Evolutionary conservation across 306 rosid species (phyloP).

Genomic region (Parietaria judaica): DNA sequence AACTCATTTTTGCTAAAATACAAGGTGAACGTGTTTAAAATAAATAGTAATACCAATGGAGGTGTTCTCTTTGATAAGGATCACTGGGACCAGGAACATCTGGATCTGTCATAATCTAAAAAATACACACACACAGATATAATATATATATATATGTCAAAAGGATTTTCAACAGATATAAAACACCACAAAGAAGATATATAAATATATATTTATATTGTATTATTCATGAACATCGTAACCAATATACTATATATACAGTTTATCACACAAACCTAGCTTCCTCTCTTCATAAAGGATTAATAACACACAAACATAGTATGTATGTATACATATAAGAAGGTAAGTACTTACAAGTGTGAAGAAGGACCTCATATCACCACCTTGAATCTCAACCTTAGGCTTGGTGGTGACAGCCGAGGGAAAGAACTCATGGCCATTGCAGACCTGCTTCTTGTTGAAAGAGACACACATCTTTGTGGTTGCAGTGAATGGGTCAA

Average conservation of each 20-base stretch:
- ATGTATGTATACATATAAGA: background rate
- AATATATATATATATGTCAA: background rate
- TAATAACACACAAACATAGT: background rate
- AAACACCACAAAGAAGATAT: background rate
- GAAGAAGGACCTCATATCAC: slow-evolving; percentile 70
- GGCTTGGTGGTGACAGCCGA: slow-evolving; percentile 48
- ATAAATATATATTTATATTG: too few species aligned
- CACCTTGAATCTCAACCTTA: slow-evolving; percentile 68
- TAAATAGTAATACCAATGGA: slow-evolving; percentile 51
- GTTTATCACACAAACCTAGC: background rate
- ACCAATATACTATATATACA: background rate
- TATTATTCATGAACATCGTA: too few species aligned
- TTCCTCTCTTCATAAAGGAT: background rate
- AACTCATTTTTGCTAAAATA: background rate
- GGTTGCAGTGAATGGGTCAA: slow-evolving; percentile 53
- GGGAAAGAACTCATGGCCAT: slow-evolving; percentile 75
- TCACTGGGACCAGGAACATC: slow-evolving; percentile 95
- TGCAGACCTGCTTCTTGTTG: slow-evolving; percentile 55
- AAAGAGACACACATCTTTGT: slow-evolving; percentile 43
- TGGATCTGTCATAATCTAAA: slow-evolving; percentile 76
- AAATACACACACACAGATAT: too few species aligned
- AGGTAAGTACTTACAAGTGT: slow-evolving; percentile 45
- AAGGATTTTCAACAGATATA: background rate
- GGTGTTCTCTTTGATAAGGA: slow-evolving; percentile 74
- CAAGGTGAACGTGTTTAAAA: background rate